Base-by-base conservation (phyloP, 768 basidiomycete species). In the Termitomyces sp. region DNA sequence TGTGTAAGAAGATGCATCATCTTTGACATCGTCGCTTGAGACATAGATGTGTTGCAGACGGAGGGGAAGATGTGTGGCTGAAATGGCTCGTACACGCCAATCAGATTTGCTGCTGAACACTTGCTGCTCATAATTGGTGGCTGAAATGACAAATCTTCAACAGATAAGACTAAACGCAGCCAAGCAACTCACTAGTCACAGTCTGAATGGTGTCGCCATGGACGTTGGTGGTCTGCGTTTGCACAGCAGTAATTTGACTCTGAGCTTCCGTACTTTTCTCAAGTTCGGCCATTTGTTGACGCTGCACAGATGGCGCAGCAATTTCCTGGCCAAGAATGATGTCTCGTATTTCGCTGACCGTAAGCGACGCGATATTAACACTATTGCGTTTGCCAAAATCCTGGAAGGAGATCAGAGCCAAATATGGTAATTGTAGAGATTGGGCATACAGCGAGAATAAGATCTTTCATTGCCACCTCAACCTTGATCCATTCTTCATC, bases 401-500 rank as follows among this genome's bases (percentile, higher is more conserved):
- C 83, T 91, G 30, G 44, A 56, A 34, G 27, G 30, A 27, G 56
- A 71, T 46, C 46, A 21, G 17, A 48, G 34, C 14, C 21, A 19
- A 1, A 25, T 52, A 25, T 3, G 3, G 37, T 14, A 35, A 27
- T 12, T n/a, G 37, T 25, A 25, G 10, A 30, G 7, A 5, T 21
- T 30, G 14, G 12, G 41, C 84, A 56, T 65, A 89, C 86, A 56
- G 89, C 90, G 42, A 94, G 76, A 67, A 99, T 98, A 52, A 99
- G 83, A 62, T 98, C 97, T 72, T 97, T 98, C 80, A 99, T 87
- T 0, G 97, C 96, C 44, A 99, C 91, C 76, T 99, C 97, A 46
- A 98, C 96, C 71, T 96, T 94, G 73, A 99, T 96, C 96, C 96
- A 98, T 65, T 97, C 94, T 63, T 97, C 94, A 63, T 97, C 95